Evolutionary conservation across 495 filamentous ascomycete species (phyloP).

Genomic region (Podospora bellae-mahoneyi): DNA sequence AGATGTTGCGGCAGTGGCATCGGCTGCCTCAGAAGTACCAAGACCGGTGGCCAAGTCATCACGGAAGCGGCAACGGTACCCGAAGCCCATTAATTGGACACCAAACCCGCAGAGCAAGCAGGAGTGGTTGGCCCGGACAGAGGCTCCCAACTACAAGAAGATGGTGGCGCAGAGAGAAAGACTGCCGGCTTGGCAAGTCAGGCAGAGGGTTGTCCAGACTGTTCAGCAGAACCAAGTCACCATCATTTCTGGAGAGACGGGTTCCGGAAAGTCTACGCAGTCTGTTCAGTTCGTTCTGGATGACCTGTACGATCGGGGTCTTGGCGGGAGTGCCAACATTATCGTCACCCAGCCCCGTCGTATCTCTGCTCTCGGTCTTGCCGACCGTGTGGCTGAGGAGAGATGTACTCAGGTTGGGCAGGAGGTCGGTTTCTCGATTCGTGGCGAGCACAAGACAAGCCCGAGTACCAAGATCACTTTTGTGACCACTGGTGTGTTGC

Average conservation of each 20-base stretch:
- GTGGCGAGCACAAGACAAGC: slow-evolving; percentile 74
- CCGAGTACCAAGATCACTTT: slow-evolving; percentile 82
- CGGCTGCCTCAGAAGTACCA: slow-evolving; percentile 51
- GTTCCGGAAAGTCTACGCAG: slow-evolving; percentile 95
- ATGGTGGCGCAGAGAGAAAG: slow-evolving; percentile 67
- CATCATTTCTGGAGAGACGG: slow-evolving; percentile 95
- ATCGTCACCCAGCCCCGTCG: slow-evolving; percentile 93
- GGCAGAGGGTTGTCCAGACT: slow-evolving; percentile 67
- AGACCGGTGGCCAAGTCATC: slow-evolving; percentile 27
- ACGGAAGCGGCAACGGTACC: slow-evolving; percentile 46
- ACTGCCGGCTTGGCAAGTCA: slow-evolving; percentile 85
- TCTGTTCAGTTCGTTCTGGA: slow-evolving; percentile 95
- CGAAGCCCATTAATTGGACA: slow-evolving; percentile 48
- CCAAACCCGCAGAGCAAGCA: slow-evolving; percentile 41
- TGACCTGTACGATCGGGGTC: slow-evolving; percentile 72
- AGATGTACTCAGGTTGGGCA: slow-evolving; percentile 76
- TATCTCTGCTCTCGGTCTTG: slow-evolving; percentile 90
- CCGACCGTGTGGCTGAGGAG: slow-evolving; percentile 91
- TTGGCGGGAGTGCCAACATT: slow-evolving; percentile 81
- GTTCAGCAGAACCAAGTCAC: slow-evolving; percentile 77
- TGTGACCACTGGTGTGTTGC: slow-evolving; percentile 93
- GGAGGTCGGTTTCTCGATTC: slow-evolving; percentile 92
- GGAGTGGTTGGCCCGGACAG: slow-evolving; percentile 45
- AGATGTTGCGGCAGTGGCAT: slow-evolving; percentile 71
- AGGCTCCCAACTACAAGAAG: slow-evolving; percentile 57